A percentile compares a stretch with the other conserved stretches of the same genome.
These are phyloP conservation scores for Solanum etuberosum DNA, from an alignment of 257 asterid genomes.

Conservation along the genomic window DNA sequence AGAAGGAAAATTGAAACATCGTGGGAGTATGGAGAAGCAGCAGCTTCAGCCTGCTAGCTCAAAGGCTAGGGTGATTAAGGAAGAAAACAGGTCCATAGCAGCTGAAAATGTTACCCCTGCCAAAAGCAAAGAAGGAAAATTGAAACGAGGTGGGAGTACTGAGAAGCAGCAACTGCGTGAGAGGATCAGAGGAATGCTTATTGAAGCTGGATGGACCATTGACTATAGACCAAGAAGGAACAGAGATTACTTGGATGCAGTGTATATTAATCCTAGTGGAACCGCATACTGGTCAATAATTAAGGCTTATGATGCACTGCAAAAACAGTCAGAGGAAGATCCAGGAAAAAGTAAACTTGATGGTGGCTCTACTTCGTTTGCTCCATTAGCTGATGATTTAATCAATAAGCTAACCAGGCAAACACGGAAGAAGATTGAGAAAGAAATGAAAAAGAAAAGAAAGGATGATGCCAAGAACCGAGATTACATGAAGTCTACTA, in stretches of 20 bases:
- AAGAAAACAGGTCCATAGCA: conserved; percentile 20
- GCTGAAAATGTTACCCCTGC: conserved; percentile 8
- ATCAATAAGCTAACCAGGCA: conserved; percentile 80
- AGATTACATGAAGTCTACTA: conserved; percentile 22
- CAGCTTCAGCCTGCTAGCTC: conserved; percentile 46
- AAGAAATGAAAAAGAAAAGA: conserved; percentile 69
- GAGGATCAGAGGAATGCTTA: conserved; percentile 72
- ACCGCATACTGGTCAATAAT: conserved; percentile 96
- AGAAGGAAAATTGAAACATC: conserved; percentile 47
- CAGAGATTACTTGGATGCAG: conserved; percentile 94
- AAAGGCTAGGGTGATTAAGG: conserved; percentile 45
- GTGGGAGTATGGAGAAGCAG: conserved; percentile 89
- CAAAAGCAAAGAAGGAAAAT: conserved; percentile 28
- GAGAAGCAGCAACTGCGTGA: conserved; percentile 91
- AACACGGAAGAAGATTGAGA: conserved; percentile 78
- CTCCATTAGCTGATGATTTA: conserved; percentile 69
- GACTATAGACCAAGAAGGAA: conserved; percentile 94
- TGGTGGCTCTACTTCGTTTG: conserved; percentile 44
- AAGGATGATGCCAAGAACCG: conserved; percentile 32
- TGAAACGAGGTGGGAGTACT: conserved; percentile 72
- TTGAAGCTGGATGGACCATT: conserved; percentile 77
- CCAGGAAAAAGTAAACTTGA: conserved; percentile 20
- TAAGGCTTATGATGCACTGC: conserved; percentile 91
- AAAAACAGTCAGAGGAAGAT: conserved; percentile 58
- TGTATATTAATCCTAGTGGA: conserved; percentile 76